Conservation (phyloP, 345 rosid genomes). For the Sapria himalayana region DNA sequence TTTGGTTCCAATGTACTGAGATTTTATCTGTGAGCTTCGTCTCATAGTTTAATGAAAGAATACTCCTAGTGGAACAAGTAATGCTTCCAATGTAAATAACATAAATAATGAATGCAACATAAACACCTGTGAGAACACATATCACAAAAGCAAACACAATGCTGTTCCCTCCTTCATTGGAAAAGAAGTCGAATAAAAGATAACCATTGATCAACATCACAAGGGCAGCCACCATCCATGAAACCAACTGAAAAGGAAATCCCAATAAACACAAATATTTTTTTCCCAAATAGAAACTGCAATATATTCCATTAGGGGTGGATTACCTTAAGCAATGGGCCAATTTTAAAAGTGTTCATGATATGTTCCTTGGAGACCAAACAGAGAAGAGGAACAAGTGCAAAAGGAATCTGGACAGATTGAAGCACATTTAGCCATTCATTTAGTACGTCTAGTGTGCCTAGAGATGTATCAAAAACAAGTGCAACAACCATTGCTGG, state of each 20-base stretch:
- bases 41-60: too few species aligned
- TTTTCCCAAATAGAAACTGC: too few species aligned
- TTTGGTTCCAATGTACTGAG: too few species aligned
- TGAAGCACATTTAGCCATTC: constrained; percentile 90
- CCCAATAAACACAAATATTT: too few species aligned
- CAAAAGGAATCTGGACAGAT: constrained; percentile 78
- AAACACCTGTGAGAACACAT: constrained; percentile 24
- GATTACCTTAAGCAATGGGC: constrained; percentile 55
- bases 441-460: constrained; percentile 45
- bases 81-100: constrained; percentile 33
- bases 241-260: constrained; percentile 22
- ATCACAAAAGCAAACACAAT: constrained; percentile 15
- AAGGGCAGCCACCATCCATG: constrained; percentile 68
- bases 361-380: constrained; percentile 66
- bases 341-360: constrained; percentile 75
- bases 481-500: constrained; percentile 78
- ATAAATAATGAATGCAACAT: constrained; percentile 49
- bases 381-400: constrained; percentile 63
- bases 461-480: constrained; percentile 48
- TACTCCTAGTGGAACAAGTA: constrained; percentile 16
- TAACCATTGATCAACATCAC: constrained; percentile 82
- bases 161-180: constrained; percentile 41
- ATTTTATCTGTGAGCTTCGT: too few species aligned
- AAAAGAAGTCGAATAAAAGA: constrained; percentile 58
- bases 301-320: too few species aligned